A percentile compares a stretch with the other conserved stretches of the same genome.
Conservation (phyloP, 1,139 yeast species). For the Diutina sp. region DNA sequence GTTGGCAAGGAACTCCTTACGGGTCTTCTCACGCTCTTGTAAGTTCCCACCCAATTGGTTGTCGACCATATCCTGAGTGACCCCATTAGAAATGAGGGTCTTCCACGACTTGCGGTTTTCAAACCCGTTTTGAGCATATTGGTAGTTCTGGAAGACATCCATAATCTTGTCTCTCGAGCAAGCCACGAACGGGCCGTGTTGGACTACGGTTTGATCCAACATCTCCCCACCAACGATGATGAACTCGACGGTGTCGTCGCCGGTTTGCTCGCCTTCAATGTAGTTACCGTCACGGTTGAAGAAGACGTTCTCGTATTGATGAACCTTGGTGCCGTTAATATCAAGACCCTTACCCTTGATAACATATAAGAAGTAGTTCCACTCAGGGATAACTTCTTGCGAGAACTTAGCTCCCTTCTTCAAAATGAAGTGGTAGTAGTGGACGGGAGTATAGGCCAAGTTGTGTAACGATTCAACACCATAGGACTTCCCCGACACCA, state of each 20-base stretch:
- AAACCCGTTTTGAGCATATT: slow-evolving; percentile 57
- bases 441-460: slow-evolving; percentile 76
- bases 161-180: slow-evolving; percentile 47
- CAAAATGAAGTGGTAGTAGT: slow-evolving; percentile 56
- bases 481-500: slow-evolving; percentile 66
- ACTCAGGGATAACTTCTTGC: slow-evolving; percentile 50
- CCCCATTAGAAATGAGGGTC: slow-evolving; percentile 53
- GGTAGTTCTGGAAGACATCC: slow-evolving; percentile 62
- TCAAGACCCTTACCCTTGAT: slow-evolving; percentile 46
- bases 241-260: slow-evolving; percentile 31
- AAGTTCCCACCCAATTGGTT: slow-evolving; percentile 24
- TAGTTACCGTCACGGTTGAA: slow-evolving; percentile 55
- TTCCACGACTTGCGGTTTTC: slow-evolving; percentile 60
- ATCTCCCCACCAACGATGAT: slow-evolving; percentile 68
- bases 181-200: slow-evolving; percentile 86
- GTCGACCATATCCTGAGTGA: slow-evolving; percentile 32
- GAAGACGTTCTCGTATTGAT: slow-evolving; percentile 43
- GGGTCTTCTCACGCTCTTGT: slow-evolving; percentile 19
- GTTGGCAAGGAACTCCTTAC: slow-evolving; percentile 13
- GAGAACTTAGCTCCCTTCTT: slow-evolving; percentile 56
- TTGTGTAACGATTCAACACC: slow-evolving; percentile 67
- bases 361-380: slow-evolving; percentile 64
- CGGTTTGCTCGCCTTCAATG: slow-evolving; percentile 26
- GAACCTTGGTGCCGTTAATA: slow-evolving; percentile 27
- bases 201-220: slow-evolving; percentile 67